phyloP scores from a whole-genome alignment of 225 moss, liverwort and hornwort genomes.

The Polytrichum formosum region DNA sequence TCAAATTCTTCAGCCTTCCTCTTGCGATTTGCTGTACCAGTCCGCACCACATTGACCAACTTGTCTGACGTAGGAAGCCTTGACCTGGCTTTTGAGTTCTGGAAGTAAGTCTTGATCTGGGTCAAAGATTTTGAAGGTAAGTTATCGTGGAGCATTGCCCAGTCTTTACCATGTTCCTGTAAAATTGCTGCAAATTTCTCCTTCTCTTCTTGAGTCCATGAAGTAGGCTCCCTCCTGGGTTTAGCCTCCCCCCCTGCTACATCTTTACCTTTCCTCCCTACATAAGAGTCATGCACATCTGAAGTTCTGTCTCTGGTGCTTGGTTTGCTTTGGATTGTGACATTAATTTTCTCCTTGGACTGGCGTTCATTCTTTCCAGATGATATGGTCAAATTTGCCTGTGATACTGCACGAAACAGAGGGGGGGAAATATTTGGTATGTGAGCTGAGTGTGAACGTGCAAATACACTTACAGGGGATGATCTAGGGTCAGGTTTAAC shows the following conservation, averaged over 20 bases:
- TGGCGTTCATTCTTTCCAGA: slow-evolving; percentile 36
- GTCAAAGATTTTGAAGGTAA: slow-evolving; percentile 89
- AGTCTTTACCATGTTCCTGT: slow-evolving; percentile 80
- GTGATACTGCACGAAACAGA: slow-evolving; percentile 26
- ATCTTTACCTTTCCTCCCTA: slow-evolving; percentile 40
- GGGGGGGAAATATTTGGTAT: slow-evolving; percentile 24
- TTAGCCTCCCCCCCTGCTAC: slow-evolving; percentile 59
- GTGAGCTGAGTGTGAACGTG: slow-evolving; percentile 42
- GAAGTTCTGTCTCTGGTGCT: slow-evolving; percentile 24
- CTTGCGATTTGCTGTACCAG: slow-evolving; percentile 55
- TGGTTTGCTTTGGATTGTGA: slow-evolving; percentile 17
- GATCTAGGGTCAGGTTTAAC: slow-evolving; percentile 44
- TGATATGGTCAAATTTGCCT: slow-evolving; percentile 25
- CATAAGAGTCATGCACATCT: slow-evolving; percentile 27
- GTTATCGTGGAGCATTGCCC: slow-evolving; percentile 73
- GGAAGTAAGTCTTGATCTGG: slow-evolving; percentile 97
- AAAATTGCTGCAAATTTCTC: slow-evolving; percentile 88
- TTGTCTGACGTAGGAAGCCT: slow-evolving; percentile 70
- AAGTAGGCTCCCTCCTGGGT: slow-evolving; percentile 88
- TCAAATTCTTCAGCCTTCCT: slow-evolving; percentile 79
- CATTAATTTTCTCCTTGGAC: slow-evolving; percentile 43
- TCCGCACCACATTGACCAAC: slow-evolving; percentile 43
- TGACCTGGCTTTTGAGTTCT: slow-evolving; percentile 94
- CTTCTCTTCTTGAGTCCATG: slow-evolving; percentile 97
- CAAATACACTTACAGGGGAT: slow-evolving; percentile 40